Evolutionary conservation across 352 stramenopile species (phyloP), one percentile per base, ranked within the genome.

Genomic region (Globisporangium lucens): DNA sequence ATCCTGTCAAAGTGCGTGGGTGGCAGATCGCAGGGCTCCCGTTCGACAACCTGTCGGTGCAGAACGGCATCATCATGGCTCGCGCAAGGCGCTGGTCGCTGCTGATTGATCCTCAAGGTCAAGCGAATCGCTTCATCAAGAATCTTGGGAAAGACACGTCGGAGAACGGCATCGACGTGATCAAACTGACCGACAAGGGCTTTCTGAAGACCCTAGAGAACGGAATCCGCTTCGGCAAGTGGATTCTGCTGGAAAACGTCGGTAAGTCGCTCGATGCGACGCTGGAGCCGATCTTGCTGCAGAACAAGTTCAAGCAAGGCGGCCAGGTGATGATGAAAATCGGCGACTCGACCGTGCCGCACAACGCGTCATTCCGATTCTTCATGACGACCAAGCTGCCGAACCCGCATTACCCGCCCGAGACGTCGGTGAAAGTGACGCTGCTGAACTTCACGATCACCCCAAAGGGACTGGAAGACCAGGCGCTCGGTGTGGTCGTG

Each of bases 381-480:
- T 98, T 95, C 75, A 97, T 98, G 83, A 98, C 93, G 2, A 98
- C 93, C 10, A 97, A 98, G 70, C 77, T 98, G 33, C 86, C 89
- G 4, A 98, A 98, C 65, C 93, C 93, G 9, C 93, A 98, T 71
- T 98, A 98, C 58, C 87, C 93, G 3, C 93, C 93, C 0, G 93
- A 98, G 61, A 95, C 93, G 6, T 97, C 89, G 1, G 91, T 98
- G 27, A 98, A 98, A 75, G 92, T 98, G 5, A 97, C 85, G 2
- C 69, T 98, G 29, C 73, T 98, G 29, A 98, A 98, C 74, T 98
- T 98, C 47, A 96, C 93, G 13, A 98, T 98, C 67, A 98, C 92
- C 0, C 86, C 86, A 0, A 93, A 90, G 15, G 88, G 93, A 0
- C 78, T 98, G 0, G 92, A 98, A 65, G 93, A 98, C 62, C 93